Conservation (phyloP, 2,329 filamentous ascomycete species). For the Didymella pomorum region DNA sequence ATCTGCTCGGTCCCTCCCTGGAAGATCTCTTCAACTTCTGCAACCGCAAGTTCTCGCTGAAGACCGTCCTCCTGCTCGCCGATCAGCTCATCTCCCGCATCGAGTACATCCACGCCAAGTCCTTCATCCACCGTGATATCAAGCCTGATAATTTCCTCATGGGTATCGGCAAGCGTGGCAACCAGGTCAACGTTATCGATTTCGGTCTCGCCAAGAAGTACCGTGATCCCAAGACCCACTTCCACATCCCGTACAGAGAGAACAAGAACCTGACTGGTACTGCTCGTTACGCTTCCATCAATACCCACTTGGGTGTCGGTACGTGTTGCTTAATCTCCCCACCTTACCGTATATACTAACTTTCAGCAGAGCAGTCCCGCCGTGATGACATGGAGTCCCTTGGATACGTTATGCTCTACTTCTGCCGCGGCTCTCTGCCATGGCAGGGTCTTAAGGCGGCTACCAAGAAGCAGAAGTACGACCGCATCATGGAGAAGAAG, state of each 20-base stretch:
- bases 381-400: conserved; percentile 99
- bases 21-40: conserved; percentile 99
- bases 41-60: conserved; percentile 99
- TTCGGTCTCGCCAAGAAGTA: conserved; percentile 99
- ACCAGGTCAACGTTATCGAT: conserved; percentile 99
- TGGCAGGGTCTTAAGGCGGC: conserved; percentile 99
- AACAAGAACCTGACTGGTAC: conserved; percentile 99
- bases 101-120: conserved; percentile 99
- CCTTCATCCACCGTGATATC: conserved; percentile 99
- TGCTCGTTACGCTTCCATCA: conserved; percentile 97
- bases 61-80: conserved; percentile 95
- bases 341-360: conserved; percentile 23
- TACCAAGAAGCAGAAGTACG: conserved; percentile 99
- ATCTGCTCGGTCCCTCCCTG: conserved; percentile 91
- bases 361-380: conserved; percentile 82
- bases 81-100: conserved; percentile 99
- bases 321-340: conserved; percentile 45
- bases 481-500: conserved; percentile 99
- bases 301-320: conserved; percentile 96
- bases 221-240: conserved; percentile 98
- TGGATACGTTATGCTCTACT: conserved; percentile 99
- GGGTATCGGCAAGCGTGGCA: conserved; percentile 98
- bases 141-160: conserved; percentile 99
- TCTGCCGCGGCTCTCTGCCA: conserved; percentile 97
- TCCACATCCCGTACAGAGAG: conserved; percentile 99